A percentile compares a stretch with the other conserved stretches of the same genome.
Evolutionary conservation across 2,329 filamentous ascomycete species (phyloP).

Genomic region (Teratosphaeria pseudoeucalypti): DNA sequence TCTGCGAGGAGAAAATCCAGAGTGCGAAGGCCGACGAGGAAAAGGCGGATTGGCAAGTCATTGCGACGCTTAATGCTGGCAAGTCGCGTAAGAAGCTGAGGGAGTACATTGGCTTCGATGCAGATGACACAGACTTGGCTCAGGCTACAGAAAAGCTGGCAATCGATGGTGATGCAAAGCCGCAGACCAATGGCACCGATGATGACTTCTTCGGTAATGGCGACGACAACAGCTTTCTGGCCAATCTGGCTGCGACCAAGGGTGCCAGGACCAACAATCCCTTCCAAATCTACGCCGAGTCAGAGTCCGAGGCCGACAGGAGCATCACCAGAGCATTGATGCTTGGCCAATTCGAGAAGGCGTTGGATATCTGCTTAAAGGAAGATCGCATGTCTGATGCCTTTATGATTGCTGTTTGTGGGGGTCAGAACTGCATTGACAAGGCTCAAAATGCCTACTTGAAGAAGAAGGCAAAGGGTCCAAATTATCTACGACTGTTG

Average conservation of each 20-base stretch:
- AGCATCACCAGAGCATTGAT: constrained; percentile 79
- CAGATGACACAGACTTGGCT: constrained; percentile 39
- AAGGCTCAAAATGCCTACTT: constrained; percentile 91
- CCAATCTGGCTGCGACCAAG: constrained; percentile 75
- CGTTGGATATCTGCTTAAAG: constrained; percentile 76
- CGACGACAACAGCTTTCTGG: constrained; percentile 77
- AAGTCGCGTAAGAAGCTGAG: constrained; percentile 80
- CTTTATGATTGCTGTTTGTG: constrained; percentile 95
- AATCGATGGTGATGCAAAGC: constrained; percentile 42
- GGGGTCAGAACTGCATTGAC: constrained; percentile 83
- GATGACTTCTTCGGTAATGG: constrained; percentile 63
- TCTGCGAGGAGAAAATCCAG: constrained; percentile 71
- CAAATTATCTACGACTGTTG: constrained; percentile 84
- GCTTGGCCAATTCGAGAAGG: constrained; percentile 81
- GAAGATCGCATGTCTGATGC: constrained; percentile 90
- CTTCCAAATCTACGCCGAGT: constrained; percentile 77
- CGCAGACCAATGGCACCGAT: constrained; percentile 22
- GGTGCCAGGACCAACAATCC: constrained; percentile 88
- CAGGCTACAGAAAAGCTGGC: constrained; percentile 30
- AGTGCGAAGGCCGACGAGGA: constrained; percentile 76
- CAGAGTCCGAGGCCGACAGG: constrained; percentile 76
- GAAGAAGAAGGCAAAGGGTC: constrained; percentile 69
- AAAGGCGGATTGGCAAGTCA: constrained; percentile 91
- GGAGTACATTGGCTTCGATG: constrained; percentile 79
- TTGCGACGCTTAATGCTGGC: constrained; percentile 74